phyloP scores from a whole-genome alignment of 345 rosid species.

The Abelmoschus esculentus region DNA sequence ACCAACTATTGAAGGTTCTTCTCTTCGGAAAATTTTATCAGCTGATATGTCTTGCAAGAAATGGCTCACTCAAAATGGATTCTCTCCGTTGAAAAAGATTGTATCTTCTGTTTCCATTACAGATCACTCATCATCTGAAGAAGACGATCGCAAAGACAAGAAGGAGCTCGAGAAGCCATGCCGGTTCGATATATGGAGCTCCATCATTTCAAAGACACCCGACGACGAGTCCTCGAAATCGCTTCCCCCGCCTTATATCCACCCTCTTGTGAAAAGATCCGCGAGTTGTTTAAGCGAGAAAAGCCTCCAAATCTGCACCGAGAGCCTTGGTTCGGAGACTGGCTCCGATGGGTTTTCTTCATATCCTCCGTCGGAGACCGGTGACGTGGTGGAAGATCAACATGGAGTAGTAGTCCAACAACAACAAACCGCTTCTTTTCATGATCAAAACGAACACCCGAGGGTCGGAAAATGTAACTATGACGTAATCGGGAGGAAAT shows the following conservation, averaged over 20 bases:
- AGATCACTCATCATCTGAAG: slow-evolving; percentile 11
- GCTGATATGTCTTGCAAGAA: slow-evolving; percentile 83
- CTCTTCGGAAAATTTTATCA: slow-evolving; percentile 65
- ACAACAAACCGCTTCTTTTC: slow-evolving; percentile 8
- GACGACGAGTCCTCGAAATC: slow-evolving; percentile 26
- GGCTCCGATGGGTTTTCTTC: slow-evolving; percentile 84
- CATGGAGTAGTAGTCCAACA: neutral
- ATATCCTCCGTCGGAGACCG: slow-evolving; percentile 46
- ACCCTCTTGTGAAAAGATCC: slow-evolving; percentile 53
- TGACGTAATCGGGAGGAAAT: slow-evolving; percentile 16
- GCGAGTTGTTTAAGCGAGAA: slow-evolving; percentile 55
- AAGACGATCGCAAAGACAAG: slow-evolving; percentile 19
- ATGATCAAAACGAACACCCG: slow-evolving; percentile 15
- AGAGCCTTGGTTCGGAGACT: slow-evolving; percentile 96
- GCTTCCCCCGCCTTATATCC: slow-evolving; percentile 57
- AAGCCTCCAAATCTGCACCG: slow-evolving; percentile 90
- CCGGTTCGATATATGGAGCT: slow-evolving; percentile 57
- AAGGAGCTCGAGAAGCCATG: slow-evolving; percentile 22
- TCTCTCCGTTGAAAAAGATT: slow-evolving; percentile 46
- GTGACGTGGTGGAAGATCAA: slow-evolving; percentile 27
- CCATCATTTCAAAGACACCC: slow-evolving; percentile 41
- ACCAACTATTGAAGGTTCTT: slow-evolving; percentile 27
- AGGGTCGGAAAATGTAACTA: slow-evolving; percentile 15
- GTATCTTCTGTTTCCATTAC: slow-evolving; percentile 32
- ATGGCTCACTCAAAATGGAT: slow-evolving; percentile 47